Evolutionary conservation across 768 basidiomycete species (phyloP).

Genomic region (Chalciporus chontae): DNA sequence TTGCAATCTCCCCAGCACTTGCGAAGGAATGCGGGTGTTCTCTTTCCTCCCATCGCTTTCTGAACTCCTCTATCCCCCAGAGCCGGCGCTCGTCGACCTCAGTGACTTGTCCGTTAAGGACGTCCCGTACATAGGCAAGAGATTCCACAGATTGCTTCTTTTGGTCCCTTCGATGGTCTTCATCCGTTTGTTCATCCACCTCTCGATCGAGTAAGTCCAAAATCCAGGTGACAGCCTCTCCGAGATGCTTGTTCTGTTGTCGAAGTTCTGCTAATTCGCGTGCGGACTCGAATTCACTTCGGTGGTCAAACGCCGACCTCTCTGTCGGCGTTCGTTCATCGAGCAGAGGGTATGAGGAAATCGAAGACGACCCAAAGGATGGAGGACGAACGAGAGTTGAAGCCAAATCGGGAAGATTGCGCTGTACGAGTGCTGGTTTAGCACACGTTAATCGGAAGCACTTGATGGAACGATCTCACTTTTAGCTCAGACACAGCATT

Average conservation of each 20-base stretch:
- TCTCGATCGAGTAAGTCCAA: conserved; percentile 67
- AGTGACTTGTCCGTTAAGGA: conserved; percentile 51
- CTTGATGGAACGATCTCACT: conserved; percentile 41
- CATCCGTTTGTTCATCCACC: conserved; percentile 33
- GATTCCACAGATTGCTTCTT: conserved; percentile 69
- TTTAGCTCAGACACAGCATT: conserved; percentile 75
- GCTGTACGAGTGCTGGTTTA: conserved; percentile 39
- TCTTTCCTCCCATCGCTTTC: conserved; percentile 34
- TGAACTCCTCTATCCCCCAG: conserved; percentile 49
- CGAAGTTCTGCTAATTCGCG: conserved; percentile 54
- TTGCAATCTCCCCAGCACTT: conserved; percentile 15
- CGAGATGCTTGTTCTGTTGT: conserved; percentile 58
- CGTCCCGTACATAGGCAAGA: conserved; percentile 72
- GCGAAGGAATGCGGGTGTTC: conserved; percentile 22
- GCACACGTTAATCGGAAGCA: background rate
- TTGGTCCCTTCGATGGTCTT: conserved; percentile 39
- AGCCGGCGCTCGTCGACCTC: conserved; percentile 67
- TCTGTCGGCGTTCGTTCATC: conserved; percentile 58
- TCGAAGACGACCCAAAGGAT: conserved; percentile 32
- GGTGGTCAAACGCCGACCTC: conserved; percentile 66
- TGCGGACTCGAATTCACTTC: conserved; percentile 67
- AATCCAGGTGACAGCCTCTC: conserved; percentile 70
- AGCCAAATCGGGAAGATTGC: conserved; percentile 83
- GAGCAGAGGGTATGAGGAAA: conserved; percentile 56
- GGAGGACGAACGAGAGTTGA: conserved; percentile 60